Conservation (phyloP, 345 rosid genomes). For the Eucalyptus globulus region DNA sequence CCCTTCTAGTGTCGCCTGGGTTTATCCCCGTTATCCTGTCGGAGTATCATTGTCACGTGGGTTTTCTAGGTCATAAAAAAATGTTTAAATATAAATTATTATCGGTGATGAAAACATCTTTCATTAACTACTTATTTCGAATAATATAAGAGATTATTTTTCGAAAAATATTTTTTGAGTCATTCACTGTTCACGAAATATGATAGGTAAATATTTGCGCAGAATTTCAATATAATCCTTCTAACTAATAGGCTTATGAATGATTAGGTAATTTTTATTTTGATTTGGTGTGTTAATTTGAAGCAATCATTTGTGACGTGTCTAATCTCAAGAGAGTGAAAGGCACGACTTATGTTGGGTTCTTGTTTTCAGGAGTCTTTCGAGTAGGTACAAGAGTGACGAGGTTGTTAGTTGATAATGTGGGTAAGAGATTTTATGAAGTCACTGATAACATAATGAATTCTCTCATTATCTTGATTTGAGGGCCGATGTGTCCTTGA, state of each 20-base stretch:
- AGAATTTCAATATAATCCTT: fast-evolving
- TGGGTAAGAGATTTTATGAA: not conserved
- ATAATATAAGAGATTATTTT: fast-evolving
- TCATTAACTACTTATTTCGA: no score
- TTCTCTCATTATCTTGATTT: not conserved
- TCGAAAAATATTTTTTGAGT: fast-evolving
- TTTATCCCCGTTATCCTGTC: no score
- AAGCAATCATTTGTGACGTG: not conserved
- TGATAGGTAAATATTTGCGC: fast-evolving
- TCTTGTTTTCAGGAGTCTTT: not conserved
- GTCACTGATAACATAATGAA: not conserved
- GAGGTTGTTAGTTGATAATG: not conserved
- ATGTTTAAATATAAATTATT: no score
- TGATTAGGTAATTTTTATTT: not conserved
- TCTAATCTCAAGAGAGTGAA: not conserved
- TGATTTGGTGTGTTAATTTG: not conserved
- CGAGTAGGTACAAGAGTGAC: fast-evolving
- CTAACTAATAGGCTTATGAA: not conserved
- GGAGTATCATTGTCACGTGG: no score
- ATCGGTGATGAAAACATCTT: no score
- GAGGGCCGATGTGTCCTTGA: not conserved
- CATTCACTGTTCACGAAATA: no score
- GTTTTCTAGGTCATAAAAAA: no score
- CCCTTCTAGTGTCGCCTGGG: no score
- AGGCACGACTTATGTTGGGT: not conserved